phyloP scores from a whole-genome alignment of 257 asterid species.

The Solanum megistacrolobum region DNA sequence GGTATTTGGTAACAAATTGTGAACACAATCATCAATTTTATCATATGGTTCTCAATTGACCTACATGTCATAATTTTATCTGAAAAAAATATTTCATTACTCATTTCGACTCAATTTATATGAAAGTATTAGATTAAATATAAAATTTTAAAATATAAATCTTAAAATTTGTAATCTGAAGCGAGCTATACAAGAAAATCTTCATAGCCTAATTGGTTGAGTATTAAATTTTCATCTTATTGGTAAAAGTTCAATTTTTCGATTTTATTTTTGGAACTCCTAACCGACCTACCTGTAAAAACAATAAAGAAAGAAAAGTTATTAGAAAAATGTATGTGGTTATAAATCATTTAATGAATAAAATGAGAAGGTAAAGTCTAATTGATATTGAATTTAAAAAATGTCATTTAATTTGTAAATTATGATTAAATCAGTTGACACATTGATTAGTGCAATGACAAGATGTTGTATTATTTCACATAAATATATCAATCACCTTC shows the following conservation, averaged over 20 bases:
- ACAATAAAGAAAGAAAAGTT: not conserved
- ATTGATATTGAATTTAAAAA: too few species aligned
- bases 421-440: not conserved
- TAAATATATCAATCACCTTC: not conserved
- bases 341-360: too few species aligned
- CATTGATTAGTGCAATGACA: not conserved
- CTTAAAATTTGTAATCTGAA: too few species aligned
- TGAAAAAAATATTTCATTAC: not conserved
- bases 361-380: not conserved
- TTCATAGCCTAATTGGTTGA: too few species aligned
- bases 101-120: not conserved
- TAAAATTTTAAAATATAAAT: not conserved
- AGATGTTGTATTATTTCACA: not conserved
- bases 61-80: not conserved
- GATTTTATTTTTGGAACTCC: too few species aligned
- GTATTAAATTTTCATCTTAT: not conserved
- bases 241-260: too few species aligned
- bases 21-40: not conserved
- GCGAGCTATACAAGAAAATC: too few species aligned
- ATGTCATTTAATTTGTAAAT: not conserved
- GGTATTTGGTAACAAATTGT: not conserved
- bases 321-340: not conserved
- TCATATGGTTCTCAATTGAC: not conserved
- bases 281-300: not conserved
- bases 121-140: not conserved